Percentiles rank a stretch among this genome's conserved stretches.
Evolutionary conservation across 768 basidiomycete species (phyloP).

Genomic region (Pleurotus platypus): DNA sequence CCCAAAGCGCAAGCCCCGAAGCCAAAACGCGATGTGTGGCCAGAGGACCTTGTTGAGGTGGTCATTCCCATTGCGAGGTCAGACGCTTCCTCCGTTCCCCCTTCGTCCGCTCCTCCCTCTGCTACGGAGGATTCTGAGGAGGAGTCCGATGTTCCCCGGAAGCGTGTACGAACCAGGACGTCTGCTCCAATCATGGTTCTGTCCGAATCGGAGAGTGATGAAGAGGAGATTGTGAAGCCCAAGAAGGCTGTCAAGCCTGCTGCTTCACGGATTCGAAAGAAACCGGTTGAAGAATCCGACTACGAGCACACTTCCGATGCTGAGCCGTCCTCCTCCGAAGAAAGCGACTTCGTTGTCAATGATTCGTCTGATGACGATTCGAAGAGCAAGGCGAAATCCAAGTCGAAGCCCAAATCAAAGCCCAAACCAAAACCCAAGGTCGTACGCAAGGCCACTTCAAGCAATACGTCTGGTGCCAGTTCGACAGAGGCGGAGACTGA

Average conservation of each 20-base stretch:
- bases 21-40: constrained; percentile 18
- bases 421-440: constrained; percentile 13
- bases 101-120: constrained; percentile 13
- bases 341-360: constrained; percentile 20
- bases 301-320: constrained; percentile 36
- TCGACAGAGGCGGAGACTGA: constrained; percentile 25
- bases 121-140: constrained; percentile 31
- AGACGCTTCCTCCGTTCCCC: neutral
- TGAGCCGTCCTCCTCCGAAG: constrained; percentile 29
- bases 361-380: constrained; percentile 31
- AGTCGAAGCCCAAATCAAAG: constrained; percentile 20
- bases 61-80: constrained; percentile 38
- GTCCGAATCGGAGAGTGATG: constrained; percentile 34
- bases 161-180: constrained; percentile 36
- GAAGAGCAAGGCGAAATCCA: constrained; percentile 26
- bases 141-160: constrained; percentile 31
- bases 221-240: constrained; percentile 22
- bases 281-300: constrained; percentile 32
- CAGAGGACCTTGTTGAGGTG: constrained; percentile 50
- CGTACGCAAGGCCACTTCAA: constrained; percentile 13
- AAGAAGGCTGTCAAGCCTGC: constrained; percentile 16
- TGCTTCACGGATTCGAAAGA: constrained; percentile 13
- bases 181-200: constrained; percentile 41
- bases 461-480: constrained; percentile 17
- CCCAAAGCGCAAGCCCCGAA: constrained; percentile 9